Conservation (phyloP, 768 basidiomycete species). For the Podaxis sp. region DNA sequence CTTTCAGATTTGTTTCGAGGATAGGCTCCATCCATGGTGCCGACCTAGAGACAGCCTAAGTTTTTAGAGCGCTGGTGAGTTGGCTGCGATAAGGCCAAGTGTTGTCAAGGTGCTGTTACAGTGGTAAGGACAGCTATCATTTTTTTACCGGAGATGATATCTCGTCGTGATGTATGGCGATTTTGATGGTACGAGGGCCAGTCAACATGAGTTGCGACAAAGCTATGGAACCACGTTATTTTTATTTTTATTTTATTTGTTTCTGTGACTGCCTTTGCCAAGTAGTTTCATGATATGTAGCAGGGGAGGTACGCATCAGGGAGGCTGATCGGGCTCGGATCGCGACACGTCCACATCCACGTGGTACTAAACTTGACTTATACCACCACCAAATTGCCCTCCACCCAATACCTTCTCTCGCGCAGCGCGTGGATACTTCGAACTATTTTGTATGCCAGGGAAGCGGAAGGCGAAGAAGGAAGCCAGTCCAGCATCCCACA, state of each 20-base stretch:
- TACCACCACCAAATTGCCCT: neutral
- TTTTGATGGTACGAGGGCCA: neutral
- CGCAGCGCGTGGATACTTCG: neutral
- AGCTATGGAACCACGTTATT: neutral
- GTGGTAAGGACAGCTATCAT: neutral
- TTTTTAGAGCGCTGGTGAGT: too few species aligned
- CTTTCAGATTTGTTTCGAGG: too few species aligned
- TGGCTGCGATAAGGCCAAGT: too few species aligned
- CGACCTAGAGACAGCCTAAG: too few species aligned
- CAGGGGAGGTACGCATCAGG: neutral
- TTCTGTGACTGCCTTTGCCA: neutral
- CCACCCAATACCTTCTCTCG: neutral
- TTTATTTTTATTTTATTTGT: neutral
- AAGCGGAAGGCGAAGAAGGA: slow-evolving; percentile 9
- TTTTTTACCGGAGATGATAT: too few species aligned
- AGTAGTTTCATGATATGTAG: neutral
- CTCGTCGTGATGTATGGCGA: neutral
- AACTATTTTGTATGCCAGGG: slow-evolving; percentile 4
- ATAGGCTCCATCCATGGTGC: too few species aligned
- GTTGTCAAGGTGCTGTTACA: too few species aligned
- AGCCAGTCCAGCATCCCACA: slow-evolving; percentile 1
- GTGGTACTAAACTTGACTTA: slow-evolving; percentile 11
- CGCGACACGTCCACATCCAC: slow-evolving; percentile 11
- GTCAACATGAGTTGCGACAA: neutral
- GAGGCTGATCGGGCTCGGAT: neutral